Base-by-base conservation (phyloP, 1,284 basidiomycete genomes). In the Ustilago bromivora region DNA sequence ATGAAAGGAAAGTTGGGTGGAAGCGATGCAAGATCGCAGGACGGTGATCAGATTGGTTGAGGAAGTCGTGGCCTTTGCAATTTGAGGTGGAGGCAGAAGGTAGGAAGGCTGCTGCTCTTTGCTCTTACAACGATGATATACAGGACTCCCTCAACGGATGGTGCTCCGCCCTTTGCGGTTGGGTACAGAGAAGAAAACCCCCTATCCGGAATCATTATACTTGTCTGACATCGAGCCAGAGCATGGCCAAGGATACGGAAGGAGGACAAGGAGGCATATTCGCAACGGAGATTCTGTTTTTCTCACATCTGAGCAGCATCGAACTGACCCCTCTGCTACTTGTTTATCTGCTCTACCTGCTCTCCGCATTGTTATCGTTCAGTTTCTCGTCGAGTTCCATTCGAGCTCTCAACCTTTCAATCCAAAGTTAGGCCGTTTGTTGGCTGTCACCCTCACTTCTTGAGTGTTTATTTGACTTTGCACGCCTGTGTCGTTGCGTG, bases 61-160 rank as follows among this genome's bases (percentile, higher is more conserved):
- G 17, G 34, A 35, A 12, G 10, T 15, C 35, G 23, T 28, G 3
- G 23, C 36, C 36, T 10, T 38, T 38, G 13, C 36, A 38, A 12
- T 41, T 12, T 6, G 40, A 41, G 40, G 41, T 43, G 38, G 38
- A 57, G 5, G 8, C 3, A 10, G 40, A 41, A 41, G 40, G 40
- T 46, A 11, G 34, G 23, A 35, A 12, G 56, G 51, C 12, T 40
- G 41, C 38, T 55, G 71, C 71, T 73, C 71, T 57, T 41, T 63
- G 71, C 71, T 73, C 71, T 51, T 73, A 54, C 66, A 58, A 61
- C 69, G 80, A 82, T 80, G 80, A 82, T 66, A 51, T 61, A 78
- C 72, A 77, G 80, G 80, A 80, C 80, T 82, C 80, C 80, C 80
- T 82, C 80, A 76, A 78, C 80, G 71, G 80, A 82, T 63, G 19